These are phyloP conservation scores for Penicillium angulare DNA, from an alignment of 495 filamentous ascomycete genomes.

Conservation along the genomic window DNA sequence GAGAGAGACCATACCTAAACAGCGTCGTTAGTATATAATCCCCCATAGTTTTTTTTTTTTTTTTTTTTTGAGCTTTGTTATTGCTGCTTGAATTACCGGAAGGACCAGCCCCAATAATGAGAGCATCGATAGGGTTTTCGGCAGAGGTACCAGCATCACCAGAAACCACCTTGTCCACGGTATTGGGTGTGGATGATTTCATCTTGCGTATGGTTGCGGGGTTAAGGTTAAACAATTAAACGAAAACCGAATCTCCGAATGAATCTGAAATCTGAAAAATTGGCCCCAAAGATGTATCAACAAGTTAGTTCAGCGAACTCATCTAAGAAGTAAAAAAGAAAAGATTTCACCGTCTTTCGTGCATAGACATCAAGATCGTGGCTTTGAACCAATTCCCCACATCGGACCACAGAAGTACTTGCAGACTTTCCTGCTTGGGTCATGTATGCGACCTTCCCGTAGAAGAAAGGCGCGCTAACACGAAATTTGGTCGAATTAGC, in stretches of 20 bases:
- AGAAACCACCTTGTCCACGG: not conserved
- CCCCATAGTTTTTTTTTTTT: not conserved
- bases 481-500: not conserved
- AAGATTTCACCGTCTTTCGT: too few relatives aligned
- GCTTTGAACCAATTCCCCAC: too few relatives aligned
- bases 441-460: not conserved
- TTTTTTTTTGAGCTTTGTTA: not conserved
- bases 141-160: not conserved
- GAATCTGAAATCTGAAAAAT: too few relatives aligned
- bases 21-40: not conserved
- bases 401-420: not conserved
- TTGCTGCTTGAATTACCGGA: not conserved
- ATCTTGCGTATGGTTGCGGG: not conserved
- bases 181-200: not conserved
- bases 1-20: conserved; percentile 4
- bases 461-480: not conserved
- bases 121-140: conserved; percentile 6
- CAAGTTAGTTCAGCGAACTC: too few relatives aligned
- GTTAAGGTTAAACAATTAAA: not conserved
- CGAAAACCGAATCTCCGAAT: not conserved
- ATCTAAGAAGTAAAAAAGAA: too few relatives aligned
- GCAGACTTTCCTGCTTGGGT: not conserved
- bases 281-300: too few relatives aligned
- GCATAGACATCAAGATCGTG: not conserved
- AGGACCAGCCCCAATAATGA: conserved; percentile 6